Conservation (phyloP, 2,329 filamentous ascomycete species). For the Monilinia vaccinii-corymbosi region DNA sequence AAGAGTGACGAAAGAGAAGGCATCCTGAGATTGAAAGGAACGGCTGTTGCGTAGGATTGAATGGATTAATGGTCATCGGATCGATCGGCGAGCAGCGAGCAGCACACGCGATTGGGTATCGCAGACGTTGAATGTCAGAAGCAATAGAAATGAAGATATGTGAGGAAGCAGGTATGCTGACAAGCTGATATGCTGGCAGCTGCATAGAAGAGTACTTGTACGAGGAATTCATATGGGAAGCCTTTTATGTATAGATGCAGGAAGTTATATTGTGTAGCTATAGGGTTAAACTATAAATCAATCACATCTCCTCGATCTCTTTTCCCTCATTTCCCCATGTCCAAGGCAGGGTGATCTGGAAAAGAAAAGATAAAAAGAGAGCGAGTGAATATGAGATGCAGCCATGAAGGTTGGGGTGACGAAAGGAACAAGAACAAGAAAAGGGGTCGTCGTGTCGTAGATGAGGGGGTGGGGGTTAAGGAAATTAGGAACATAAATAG, state of each 20-base stretch:
- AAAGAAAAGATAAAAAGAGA: no score
- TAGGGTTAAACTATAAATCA: neutral
- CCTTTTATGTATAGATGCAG: neutral
- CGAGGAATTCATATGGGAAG: neutral
- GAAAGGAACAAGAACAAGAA: neutral
- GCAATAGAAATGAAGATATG: neutral
- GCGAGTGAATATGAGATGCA: no score
- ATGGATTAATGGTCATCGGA: constrained; percentile 7
- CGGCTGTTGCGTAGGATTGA: neutral
- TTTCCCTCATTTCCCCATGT: neutral
- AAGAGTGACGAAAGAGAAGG: constrained; percentile 27
- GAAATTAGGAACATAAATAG: neutral
- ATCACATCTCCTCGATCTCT: neutral
- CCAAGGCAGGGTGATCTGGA: no score
- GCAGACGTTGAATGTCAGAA: constrained; percentile 3
- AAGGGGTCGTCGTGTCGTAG: neutral
- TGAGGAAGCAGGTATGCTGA: constrained; percentile 6
- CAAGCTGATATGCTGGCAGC: constrained; percentile 3
- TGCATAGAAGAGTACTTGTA: constrained; percentile 3
- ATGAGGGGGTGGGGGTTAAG: neutral
- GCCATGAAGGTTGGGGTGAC: no score
- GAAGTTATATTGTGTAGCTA: neutral
- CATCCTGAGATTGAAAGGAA: constrained; percentile 17
- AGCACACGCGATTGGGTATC: constrained; percentile 9
- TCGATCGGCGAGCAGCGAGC: constrained; percentile 12